Conservation (phyloP, 371 early-diverging fungal species). For the Mucor racemosus region DNA sequence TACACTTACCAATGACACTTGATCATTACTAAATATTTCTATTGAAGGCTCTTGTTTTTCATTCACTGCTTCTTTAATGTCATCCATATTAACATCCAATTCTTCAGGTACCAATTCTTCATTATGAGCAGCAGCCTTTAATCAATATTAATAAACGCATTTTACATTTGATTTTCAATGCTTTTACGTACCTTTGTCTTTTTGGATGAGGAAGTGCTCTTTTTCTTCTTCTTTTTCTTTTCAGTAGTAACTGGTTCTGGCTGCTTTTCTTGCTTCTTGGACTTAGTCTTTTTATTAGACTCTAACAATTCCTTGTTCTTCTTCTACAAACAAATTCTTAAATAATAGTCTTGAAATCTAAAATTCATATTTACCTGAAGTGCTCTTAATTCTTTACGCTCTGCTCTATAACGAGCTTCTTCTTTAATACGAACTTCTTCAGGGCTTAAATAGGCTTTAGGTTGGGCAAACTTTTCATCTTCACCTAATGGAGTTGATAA, state of each 20-base stretch:
- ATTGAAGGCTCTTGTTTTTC: slow-evolving; percentile 19
- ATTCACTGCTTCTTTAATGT: slow-evolving; percentile 21
- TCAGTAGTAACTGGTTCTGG: slow-evolving; percentile 10
- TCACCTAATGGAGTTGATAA: slow-evolving; percentile 64
- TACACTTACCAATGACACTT: slow-evolving; percentile 34
- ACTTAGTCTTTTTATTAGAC: slow-evolving; percentile 10
- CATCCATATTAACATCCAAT: slow-evolving; percentile 16
- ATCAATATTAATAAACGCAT: background rate
- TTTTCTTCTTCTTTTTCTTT: slow-evolving; percentile 35
- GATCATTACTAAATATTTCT: slow-evolving; percentile 28
- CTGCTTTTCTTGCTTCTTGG: slow-evolving; percentile 8
- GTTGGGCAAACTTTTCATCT: slow-evolving; percentile 66
- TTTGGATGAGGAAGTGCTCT: slow-evolving; percentile 9
- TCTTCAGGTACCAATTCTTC: slow-evolving; percentile 27
- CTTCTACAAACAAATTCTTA: slow-evolving; percentile 21
- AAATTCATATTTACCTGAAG: slow-evolving; percentile 29
- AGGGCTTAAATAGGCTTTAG: slow-evolving; percentile 64
- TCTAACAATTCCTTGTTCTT: slow-evolving; percentile 33
- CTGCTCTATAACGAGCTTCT: slow-evolving; percentile 52
- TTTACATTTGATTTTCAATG: background rate
- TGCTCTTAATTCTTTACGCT: slow-evolving; percentile 45
- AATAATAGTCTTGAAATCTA: background rate
- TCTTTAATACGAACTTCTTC: slow-evolving; percentile 65
- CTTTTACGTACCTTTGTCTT: slow-evolving; percentile 12
- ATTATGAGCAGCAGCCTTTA: slow-evolving; percentile 4